phyloP scores from a whole-genome alignment of 2,329 filamentous ascomycete species.

The Hymenoscyphus fraxineus region DNA sequence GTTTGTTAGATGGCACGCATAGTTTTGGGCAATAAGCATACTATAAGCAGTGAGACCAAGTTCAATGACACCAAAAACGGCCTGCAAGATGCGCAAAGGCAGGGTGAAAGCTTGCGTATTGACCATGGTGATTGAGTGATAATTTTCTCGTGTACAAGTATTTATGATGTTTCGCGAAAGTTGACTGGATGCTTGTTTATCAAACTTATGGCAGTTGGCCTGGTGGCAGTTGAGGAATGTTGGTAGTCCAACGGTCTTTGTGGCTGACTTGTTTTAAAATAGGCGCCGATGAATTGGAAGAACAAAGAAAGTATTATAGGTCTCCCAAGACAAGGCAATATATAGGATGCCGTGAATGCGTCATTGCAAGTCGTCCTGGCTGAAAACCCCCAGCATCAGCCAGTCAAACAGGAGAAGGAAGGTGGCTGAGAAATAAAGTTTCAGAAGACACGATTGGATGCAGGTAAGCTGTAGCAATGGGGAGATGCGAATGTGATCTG shows the following conservation, averaged over 20 bases:
- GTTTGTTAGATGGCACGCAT: neutral
- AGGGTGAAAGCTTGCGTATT: slow-evolving; percentile 45
- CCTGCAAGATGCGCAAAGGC: slow-evolving; percentile 64
- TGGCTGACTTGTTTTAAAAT: neutral
- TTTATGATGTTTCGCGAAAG: neutral
- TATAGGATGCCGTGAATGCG: neutral
- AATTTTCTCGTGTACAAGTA: neutral
- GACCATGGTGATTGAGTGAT: slow-evolving; percentile 2
- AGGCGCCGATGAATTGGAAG: neutral
- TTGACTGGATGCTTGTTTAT: neutral
- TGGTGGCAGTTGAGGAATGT: neutral
- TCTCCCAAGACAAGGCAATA: neutral
- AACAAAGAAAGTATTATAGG: neutral
- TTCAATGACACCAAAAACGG: slow-evolving; percentile 66
- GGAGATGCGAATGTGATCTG: neutral
- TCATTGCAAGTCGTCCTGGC: neutral
- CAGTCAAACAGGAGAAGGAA: neutral
- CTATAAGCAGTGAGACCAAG: slow-evolving; percentile 72
- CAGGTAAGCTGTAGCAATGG: neutral
- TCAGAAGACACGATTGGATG: slow-evolving; percentile 1
- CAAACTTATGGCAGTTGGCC: neutral
- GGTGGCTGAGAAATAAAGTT: neutral
- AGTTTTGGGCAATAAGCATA: slow-evolving; percentile 39
- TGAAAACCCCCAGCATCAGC: neutral
- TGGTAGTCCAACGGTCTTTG: neutral